Percentiles rank a stretch among this genome's conserved stretches.
Conservation (phyloP, 345 rosid species). For the Schrenkiella parvula region DNA sequence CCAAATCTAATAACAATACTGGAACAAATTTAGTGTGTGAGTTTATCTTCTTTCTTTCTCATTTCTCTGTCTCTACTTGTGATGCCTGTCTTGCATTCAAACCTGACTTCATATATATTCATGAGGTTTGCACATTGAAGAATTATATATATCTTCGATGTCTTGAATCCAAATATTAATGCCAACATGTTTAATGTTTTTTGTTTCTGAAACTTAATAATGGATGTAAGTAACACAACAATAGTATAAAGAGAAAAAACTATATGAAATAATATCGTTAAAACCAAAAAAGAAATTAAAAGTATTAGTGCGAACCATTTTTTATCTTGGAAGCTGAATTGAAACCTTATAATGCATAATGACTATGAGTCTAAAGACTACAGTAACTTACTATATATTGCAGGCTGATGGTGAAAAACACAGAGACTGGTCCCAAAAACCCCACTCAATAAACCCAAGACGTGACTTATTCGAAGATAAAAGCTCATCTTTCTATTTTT, state of each 20-base stretch:
- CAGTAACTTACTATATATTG: conserved; percentile 15
- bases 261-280: not conserved
- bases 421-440: conserved; percentile 22
- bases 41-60: not conserved
- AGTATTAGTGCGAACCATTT: not conserved
- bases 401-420: not conserved
- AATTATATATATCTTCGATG: not conserved
- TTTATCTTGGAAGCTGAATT: not conserved
- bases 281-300: too few relatives aligned
- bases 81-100: not conserved
- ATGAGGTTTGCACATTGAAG: not conserved
- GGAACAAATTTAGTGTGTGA: not conserved
- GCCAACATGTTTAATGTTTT: not conserved
- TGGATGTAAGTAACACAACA: not conserved
- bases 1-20: not conserved
- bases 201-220: not conserved
- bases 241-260: not conserved
- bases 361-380: conserved; percentile 14
- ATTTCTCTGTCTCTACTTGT: not conserved
- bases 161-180: not conserved
- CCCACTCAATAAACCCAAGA: conserved; percentile 29
- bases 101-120: not conserved
- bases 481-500: conserved; percentile 32
- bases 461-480: conserved; percentile 28
- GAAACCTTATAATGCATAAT: conserved; percentile 14